Evolutionary conservation across 2,329 filamentous ascomycete species (phyloP).

Genomic region (Alternaria novae-zelandiae): DNA sequence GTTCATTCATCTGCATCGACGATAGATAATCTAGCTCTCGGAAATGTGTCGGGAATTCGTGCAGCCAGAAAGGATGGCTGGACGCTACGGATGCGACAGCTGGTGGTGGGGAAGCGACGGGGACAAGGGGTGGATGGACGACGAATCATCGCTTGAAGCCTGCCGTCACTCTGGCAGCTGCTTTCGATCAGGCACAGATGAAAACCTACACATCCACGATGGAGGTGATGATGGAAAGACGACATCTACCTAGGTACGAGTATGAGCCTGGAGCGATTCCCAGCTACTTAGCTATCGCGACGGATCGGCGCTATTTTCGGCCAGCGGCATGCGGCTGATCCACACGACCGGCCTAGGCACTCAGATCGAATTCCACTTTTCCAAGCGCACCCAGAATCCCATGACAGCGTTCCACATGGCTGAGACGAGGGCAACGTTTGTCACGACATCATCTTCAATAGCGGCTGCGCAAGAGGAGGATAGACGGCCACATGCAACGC

Average conservation of each 20-base stretch:
- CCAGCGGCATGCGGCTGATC: conserved; percentile 2
- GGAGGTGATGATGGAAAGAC: background rate
- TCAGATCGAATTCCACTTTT: conserved; percentile 4
- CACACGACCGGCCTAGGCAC: conserved; percentile 3
- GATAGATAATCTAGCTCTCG: too few relatives aligned
- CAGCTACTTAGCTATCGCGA: background rate
- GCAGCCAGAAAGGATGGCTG: too few relatives aligned
- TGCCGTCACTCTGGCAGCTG: too few relatives aligned
- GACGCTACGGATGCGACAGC: too few relatives aligned
- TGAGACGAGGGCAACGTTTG: background rate
- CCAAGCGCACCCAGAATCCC: background rate
- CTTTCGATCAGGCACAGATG: too few relatives aligned
- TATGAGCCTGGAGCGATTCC: background rate
- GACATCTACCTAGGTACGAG: too few relatives aligned
- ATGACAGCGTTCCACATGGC: background rate
- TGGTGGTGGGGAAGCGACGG: too few relatives aligned
- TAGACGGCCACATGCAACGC: conserved; percentile 1
- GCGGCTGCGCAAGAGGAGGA: conserved; percentile 2
- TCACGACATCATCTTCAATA: background rate
- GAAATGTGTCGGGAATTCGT: too few relatives aligned
- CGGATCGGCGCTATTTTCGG: conserved; percentile 1
- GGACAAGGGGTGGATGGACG: too few relatives aligned
- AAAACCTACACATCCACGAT: background rate
- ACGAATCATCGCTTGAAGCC: too few relatives aligned
- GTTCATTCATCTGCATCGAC: too few relatives aligned